phyloP scores from a whole-genome alignment of 352 stramenopile species.

The Globisporangium echinulatum region DNA sequence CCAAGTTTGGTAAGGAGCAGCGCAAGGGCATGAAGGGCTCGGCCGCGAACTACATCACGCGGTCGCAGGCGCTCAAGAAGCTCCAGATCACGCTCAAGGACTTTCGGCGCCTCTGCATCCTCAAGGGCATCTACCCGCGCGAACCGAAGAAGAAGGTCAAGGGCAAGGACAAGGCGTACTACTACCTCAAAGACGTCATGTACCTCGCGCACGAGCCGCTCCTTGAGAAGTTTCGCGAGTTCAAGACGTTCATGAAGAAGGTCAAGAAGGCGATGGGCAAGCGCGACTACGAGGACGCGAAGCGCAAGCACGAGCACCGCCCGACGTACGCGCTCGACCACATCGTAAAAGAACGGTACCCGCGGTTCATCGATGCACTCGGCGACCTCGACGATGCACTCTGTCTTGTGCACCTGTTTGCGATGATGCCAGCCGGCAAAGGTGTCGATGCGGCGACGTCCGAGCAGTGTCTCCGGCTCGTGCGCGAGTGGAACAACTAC shows the following conservation, averaged over 20 bases:
- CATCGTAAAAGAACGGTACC: constrained; percentile 98
- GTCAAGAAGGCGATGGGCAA: constrained; percentile 82
- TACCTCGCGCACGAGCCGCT: constrained; percentile 97
- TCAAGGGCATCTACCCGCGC: constrained; percentile 99
- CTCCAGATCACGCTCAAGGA: constrained; percentile 97
- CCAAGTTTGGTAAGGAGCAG: constrained; percentile 85
- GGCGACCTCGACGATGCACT: constrained; percentile 98
- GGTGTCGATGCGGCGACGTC: constrained; percentile 85
- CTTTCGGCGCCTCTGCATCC: constrained; percentile 98
- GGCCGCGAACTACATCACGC: constrained; percentile 94
- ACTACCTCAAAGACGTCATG: constrained; percentile 99
- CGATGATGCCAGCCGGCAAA: constrained; percentile 90
- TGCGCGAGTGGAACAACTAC: constrained; percentile 96
- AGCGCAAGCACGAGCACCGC: constrained; percentile 79
- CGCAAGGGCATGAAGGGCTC: constrained; percentile 73
- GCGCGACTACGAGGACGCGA: constrained; percentile 76
- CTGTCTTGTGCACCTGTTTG: constrained; percentile 96
- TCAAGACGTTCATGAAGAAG: constrained; percentile 99
- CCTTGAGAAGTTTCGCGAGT: constrained; percentile 97
- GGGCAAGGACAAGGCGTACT: constrained; percentile 98
- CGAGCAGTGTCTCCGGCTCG: constrained; percentile 88
- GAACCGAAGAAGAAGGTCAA: constrained; percentile 93
- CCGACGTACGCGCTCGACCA: constrained; percentile 96
- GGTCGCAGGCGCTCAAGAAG: constrained; percentile 91
- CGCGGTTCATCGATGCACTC: constrained; percentile 95